Evolutionary conservation across 2,329 filamentous ascomycete genomes (phyloP).

Genomic region (Ceratocystis alfenasii): DNA sequence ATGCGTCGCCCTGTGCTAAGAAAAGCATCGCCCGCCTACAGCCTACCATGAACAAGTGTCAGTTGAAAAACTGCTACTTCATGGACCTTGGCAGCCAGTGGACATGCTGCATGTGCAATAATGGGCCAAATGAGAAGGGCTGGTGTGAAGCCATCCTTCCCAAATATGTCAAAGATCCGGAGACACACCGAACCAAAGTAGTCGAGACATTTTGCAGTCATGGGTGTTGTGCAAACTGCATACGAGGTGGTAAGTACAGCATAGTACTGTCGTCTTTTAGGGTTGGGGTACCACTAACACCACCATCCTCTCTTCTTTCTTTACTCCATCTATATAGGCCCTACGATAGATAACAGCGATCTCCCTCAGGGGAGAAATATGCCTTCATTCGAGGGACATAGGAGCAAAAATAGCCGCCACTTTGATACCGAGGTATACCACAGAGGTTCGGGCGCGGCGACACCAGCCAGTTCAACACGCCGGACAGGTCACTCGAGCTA

Average conservation of each 20-base stretch:
- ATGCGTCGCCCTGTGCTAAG: conserved; percentile 39
- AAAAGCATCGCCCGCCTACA: conserved; percentile 38
- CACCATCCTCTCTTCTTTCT: background rate
- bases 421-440: background rate
- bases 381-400: background rate
- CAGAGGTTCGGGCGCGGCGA: background rate
- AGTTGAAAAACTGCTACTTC: conserved; percentile 41
- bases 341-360: background rate
- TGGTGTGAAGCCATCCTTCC: conserved; percentile 38
- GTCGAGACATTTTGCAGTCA: conserved; percentile 39
- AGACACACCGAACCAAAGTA: conserved; percentile 30
- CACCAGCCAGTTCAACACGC: background rate
- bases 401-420: background rate
- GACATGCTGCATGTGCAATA: conserved; percentile 43
- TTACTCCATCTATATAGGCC: background rate
- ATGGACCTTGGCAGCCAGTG: conserved; percentile 39
- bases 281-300: conserved; percentile 1
- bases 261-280: background rate
- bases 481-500: background rate
- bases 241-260: conserved; percentile 32
- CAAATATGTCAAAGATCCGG: conserved; percentile 28
- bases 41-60: conserved; percentile 35
- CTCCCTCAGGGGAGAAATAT: background rate
- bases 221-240: conserved; percentile 41
- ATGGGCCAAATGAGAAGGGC: conserved; percentile 40